These are phyloP conservation scores for Penicillium sp. DNA, from an alignment of 2,329 filamentous ascomycete species.

Conservation along the genomic window DNA sequence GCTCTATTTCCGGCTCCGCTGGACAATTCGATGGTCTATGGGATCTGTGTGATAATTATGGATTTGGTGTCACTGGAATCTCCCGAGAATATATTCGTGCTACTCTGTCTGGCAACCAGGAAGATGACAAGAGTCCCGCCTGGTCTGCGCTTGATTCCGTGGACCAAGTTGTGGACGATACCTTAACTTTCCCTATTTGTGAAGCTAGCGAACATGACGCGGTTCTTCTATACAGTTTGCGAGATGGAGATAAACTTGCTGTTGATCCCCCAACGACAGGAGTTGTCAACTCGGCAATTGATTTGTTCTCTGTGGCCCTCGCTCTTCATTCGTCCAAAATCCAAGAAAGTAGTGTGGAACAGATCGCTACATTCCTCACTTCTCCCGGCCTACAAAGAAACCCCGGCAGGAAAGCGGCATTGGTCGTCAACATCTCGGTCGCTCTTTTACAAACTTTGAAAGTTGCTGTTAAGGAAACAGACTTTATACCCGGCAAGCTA, in stretches of 20 bases:
- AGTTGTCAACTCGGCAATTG: conserved; percentile 90
- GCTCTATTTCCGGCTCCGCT: conserved; percentile 85
- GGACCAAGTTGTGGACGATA: conserved; percentile 42
- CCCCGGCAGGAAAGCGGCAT: conserved; percentile 81
- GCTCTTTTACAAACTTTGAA: conserved; percentile 78
- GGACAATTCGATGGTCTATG: conserved; percentile 90
- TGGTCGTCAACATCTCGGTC: conserved; percentile 83
- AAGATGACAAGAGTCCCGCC: conserved; percentile 53
- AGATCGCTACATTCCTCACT: conserved; percentile 85
- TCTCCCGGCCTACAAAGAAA: conserved; percentile 78
- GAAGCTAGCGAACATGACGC: conserved; percentile 88
- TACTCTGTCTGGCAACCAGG: conserved; percentile 67
- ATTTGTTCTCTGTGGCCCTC: conserved; percentile 86
- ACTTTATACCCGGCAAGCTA: conserved; percentile 69
- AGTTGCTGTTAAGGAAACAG: conserved; percentile 78
- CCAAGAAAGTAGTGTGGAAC: conserved; percentile 93
- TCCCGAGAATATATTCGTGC: conserved; percentile 73
- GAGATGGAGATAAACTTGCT: conserved; percentile 47
- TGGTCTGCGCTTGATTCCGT: conserved; percentile 41
- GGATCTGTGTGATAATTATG: conserved; percentile 92
- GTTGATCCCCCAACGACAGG: conserved; percentile 86
- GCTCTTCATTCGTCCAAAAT: conserved; percentile 86
- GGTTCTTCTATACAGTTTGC: conserved; percentile 67
- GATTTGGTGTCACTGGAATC: conserved; percentile 87
- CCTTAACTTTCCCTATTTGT: conserved; percentile 63